A percentile compares a stretch with the other conserved stretches of the same genome.
Conservation (phyloP, 2,329 filamentous ascomycete species). For the Fusarium nodosum region DNA sequence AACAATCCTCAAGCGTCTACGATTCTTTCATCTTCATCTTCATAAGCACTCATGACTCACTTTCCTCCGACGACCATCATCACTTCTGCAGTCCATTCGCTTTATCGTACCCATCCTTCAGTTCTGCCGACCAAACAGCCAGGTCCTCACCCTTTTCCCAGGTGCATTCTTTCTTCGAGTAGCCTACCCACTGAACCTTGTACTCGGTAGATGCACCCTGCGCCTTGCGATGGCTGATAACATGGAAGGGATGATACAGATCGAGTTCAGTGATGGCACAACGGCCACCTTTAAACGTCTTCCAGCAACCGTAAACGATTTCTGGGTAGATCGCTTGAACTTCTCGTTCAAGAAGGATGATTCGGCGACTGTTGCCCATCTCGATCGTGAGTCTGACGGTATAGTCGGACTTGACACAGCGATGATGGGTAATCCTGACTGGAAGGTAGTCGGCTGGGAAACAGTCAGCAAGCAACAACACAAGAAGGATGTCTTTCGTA, state of each 20-base stretch:
- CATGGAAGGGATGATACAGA: background rate
- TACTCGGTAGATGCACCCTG: background rate
- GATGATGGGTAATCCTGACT: background rate
- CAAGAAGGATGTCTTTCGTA: background rate
- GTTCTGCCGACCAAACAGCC: rapidly evolving
- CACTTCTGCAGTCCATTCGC: background rate
- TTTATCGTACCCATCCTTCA: background rate
- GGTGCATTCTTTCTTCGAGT: background rate
- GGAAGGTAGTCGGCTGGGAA: background rate
- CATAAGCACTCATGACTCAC: background rate
- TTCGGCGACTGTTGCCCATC: background rate
- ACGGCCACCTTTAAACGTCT: background rate
- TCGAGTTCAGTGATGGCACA: background rate
- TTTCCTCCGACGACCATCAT: background rate
- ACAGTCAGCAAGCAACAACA: background rate
- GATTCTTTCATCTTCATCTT: no score
- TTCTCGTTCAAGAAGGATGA: background rate
- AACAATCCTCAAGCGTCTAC: no score
- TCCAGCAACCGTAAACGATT: background rate
- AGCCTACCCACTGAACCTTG: background rate
- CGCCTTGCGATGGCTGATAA: background rate
- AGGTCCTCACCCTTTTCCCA: background rate
- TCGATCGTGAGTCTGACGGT: background rate
- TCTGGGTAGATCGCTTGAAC: rapidly evolving
- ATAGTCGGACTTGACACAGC: background rate